phyloP scores from a whole-genome alignment of 2,329 filamentous ascomycete genomes.

The Aspergillus sojae region DNA sequence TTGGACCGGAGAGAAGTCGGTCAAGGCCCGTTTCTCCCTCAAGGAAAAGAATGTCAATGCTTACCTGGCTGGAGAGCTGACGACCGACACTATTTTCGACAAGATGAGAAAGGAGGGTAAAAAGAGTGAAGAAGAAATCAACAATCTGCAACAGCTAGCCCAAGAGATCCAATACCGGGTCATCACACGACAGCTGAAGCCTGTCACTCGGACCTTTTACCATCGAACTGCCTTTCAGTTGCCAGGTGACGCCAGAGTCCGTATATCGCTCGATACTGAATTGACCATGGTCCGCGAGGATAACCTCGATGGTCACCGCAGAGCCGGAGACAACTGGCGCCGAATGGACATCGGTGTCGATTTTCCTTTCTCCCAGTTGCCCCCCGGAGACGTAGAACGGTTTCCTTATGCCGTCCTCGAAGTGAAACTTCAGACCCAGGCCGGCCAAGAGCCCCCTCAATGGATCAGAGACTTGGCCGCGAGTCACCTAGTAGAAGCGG shows the following conservation, averaged over 20 bases:
- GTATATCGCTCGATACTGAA: constrained; percentile 95
- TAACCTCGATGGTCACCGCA: constrained; percentile 77
- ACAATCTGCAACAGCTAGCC: constrained; percentile 83
- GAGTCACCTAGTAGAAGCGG: constrained; percentile 95
- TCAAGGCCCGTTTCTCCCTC: constrained; percentile 91
- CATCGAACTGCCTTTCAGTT: constrained; percentile 98
- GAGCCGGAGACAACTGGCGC: constrained; percentile 88
- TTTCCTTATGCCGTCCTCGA: constrained; percentile 97
- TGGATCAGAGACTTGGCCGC: constrained; percentile 94
- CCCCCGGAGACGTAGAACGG: constrained; percentile 78
- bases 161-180: constrained; percentile 92
- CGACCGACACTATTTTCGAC: constrained; percentile 87
- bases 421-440: constrained; percentile 95
- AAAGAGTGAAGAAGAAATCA: constrained; percentile 88
- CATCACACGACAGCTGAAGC: constrained; percentile 80
- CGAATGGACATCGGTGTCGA: constrained; percentile 98
- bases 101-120: constrained; percentile 95
- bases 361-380: constrained; percentile 87
- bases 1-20: constrained; percentile 98
- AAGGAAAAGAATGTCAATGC: constrained; percentile 98
- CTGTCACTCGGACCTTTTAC: constrained; percentile 94
- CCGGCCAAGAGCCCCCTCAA: constrained; percentile 89
- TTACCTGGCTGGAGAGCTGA: constrained; percentile 81
- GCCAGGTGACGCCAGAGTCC: constrained; percentile 90
- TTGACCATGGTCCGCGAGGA: constrained; percentile 94